A percentile compares a stretch with the other conserved stretches of the same genome.
These are phyloP conservation scores for Didymella sp. DNA, from an alignment of 2,329 filamentous ascomycete species.

Conservation along the genomic window DNA sequence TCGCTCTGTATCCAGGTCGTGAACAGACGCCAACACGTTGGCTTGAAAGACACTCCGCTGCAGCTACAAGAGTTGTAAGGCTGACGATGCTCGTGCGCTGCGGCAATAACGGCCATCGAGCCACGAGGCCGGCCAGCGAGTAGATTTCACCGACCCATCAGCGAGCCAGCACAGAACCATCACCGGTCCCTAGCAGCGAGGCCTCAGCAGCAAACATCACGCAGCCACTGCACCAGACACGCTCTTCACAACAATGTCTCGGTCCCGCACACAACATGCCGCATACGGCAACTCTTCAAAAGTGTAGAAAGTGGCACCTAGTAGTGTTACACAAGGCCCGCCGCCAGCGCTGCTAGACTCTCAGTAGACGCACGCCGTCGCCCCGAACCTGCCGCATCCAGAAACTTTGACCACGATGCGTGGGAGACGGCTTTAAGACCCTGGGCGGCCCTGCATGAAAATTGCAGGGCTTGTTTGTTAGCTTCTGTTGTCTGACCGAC, in stretches of 20 bases:
- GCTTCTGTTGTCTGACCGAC: neutral
- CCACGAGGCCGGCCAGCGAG: too few relatives aligned
- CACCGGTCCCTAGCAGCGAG: neutral
- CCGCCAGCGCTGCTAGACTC: constrained; percentile 13
- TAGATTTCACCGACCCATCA: constrained; percentile 11
- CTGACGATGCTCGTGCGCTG: constrained; percentile 16
- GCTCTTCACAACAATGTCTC: neutral
- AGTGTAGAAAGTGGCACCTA: constrained; percentile 3
- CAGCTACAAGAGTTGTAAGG: neutral
- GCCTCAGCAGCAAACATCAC: neutral
- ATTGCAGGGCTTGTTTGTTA: neutral
- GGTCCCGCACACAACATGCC: neutral
- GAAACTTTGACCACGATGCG: constrained; percentile 6
- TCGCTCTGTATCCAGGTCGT: too few relatives aligned
- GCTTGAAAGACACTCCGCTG: neutral
- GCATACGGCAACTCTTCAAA: constrained; percentile 6
- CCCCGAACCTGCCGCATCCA: constrained; percentile 12
- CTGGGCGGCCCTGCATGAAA: constrained; percentile 12
- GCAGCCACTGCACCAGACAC: neutral
- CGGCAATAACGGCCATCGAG: constrained; percentile 5
- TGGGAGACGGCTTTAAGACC: constrained; percentile 7
- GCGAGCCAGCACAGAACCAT: constrained; percentile 19
- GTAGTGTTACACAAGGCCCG: constrained; percentile 21
- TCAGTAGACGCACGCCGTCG: constrained; percentile 10
- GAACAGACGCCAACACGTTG: neutral